Percentiles rank a stretch among this genome's conserved stretches.
Conservation (phyloP, 2,329 filamentous ascomycete species). For the Monilinia vaccinii-corymbosi region DNA sequence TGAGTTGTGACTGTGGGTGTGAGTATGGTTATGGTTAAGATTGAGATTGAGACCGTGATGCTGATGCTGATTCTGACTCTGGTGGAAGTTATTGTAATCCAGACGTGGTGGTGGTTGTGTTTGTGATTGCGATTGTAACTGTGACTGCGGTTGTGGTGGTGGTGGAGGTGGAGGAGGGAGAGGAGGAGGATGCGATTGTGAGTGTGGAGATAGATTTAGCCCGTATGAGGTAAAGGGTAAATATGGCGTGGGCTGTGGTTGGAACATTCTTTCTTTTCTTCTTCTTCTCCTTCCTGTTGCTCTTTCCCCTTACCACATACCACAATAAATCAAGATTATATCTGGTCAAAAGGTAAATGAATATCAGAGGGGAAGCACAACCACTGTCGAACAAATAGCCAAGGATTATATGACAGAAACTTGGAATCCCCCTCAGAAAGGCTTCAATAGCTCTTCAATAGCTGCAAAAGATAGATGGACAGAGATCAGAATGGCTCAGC, state of each 20-base stretch:
- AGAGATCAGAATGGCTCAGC: not conserved
- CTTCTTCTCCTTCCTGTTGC: too few relatives aligned
- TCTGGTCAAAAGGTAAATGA: not conserved
- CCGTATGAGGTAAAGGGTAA: slow-evolving; percentile 23
- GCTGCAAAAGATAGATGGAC: not conserved
- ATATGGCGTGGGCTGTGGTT: slow-evolving; percentile 27
- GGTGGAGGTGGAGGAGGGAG: not conserved
- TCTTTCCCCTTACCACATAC: not conserved
- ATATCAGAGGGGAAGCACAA: too few relatives aligned
- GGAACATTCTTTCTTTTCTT: slow-evolving; percentile 21
- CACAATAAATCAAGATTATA: not conserved
- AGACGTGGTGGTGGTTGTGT: too few relatives aligned
- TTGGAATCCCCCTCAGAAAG: too few relatives aligned
- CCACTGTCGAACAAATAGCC: not conserved
- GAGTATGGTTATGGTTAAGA: not conserved
- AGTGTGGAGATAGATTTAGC: slow-evolving; percentile 10
- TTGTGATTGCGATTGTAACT: not conserved
- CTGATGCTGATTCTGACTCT: not conserved
- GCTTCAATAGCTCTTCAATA: not conserved
- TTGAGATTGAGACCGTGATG: not conserved
- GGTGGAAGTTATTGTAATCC: slow-evolving; percentile 5
- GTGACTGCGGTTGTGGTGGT: not conserved
- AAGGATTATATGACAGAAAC: too few relatives aligned
- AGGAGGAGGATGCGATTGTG: not conserved
- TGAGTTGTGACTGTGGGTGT: not conserved